phyloP scores from a whole-genome alignment of 495 filamentous ascomycete genomes.

The Daldinia vernicosa region DNA sequence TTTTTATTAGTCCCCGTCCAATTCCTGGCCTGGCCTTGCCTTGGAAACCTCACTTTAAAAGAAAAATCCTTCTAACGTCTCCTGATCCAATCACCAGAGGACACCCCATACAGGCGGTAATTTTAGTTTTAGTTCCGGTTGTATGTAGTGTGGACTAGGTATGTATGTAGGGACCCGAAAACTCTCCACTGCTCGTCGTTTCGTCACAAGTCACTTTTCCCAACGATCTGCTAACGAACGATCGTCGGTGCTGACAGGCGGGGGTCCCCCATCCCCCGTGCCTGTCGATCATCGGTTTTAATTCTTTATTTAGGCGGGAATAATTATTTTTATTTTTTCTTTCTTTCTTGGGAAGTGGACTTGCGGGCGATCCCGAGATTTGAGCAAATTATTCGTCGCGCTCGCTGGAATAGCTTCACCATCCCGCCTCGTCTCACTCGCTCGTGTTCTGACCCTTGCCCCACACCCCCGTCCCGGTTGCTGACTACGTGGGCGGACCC shows the following conservation, averaged over 20 bases:
- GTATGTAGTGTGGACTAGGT: too few relatives aligned
- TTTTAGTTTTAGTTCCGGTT: not conserved
- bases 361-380: not conserved
- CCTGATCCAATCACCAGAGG: not conserved
- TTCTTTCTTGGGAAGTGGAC: not conserved
- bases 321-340: not conserved
- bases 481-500: not conserved
- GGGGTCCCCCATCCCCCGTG: conserved; percentile 16
- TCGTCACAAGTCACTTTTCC: conserved; percentile 23
- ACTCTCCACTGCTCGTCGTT: not conserved
- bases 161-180: not conserved
- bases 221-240: conserved; percentile 5
- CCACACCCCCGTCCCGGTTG: not conserved
- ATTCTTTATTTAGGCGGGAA: conserved; percentile 24
- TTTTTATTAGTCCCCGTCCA: not conserved
- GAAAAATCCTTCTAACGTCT: conserved; percentile 18
- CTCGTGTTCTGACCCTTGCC: not conserved
- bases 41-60: not conserved
- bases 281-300: conserved; percentile 31
- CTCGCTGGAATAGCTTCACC: conserved; percentile 18
- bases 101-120: not conserved
- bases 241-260: conserved; percentile 14
- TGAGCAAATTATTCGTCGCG: conserved; percentile 5
- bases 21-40: conserved; percentile 12
- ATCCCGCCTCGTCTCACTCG: not conserved